Percentiles rank a stretch among this genome's conserved stretches.
These are phyloP conservation scores for Chenopodium suecicum DNA, from an alignment of 148 eudicot genomes.

Conservation along the genomic window DNA sequence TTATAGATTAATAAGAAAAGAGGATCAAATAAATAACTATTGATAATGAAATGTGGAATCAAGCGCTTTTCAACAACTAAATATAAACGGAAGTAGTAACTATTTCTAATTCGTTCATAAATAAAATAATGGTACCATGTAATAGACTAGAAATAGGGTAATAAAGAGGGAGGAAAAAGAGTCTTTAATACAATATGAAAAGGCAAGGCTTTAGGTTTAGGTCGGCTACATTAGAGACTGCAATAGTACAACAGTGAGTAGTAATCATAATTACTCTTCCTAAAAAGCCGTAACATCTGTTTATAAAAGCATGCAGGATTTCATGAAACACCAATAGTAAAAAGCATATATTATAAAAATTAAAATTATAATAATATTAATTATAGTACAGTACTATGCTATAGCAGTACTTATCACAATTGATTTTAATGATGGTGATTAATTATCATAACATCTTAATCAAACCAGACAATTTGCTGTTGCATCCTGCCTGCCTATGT, in stretches of 20 bases:
- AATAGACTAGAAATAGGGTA: no score
- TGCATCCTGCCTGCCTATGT: conserved; percentile 1
- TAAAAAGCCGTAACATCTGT: conserved; percentile 7
- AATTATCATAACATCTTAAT: conserved; percentile 11
- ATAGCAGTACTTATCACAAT: conserved; percentile 6
- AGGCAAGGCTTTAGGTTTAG: background rate
- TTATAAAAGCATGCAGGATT: conserved; percentile 6
- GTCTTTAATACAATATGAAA: conserved; percentile 3
- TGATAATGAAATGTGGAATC: no score
- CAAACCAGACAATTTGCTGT: conserved; percentile 12
- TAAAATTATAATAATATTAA: background rate
- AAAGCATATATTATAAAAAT: background rate
- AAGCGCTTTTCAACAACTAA: no score
- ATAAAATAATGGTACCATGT: no score
- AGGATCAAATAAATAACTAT: no score
- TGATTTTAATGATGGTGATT: conserved; percentile 6
- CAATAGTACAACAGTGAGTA: background rate
- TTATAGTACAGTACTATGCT: background rate
- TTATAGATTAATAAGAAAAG: no score
- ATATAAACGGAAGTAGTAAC: no score
- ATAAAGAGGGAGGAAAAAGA: no score
- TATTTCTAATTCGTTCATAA: no score
- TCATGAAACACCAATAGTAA: conserved; percentile 1
- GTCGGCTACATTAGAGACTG: background rate
- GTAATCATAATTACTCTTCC: conserved; percentile 6